Base-by-base conservation (phyloP, 169 alveolate species). In the Eimeria maxima region DNA sequence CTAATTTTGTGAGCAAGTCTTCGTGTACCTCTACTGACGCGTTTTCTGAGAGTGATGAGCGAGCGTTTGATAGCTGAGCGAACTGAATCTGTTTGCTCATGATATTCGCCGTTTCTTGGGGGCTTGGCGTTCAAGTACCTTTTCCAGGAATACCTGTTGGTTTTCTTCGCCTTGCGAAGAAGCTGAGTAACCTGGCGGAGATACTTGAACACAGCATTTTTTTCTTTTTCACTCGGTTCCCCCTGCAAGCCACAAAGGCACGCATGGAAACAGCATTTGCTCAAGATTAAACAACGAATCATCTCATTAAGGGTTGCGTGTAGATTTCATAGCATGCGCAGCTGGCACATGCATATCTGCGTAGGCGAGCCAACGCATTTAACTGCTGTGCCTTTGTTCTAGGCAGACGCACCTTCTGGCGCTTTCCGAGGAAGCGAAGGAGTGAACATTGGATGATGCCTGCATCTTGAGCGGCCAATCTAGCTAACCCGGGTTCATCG, bases 381-480 rank as follows among this genome's bases (percentile, higher is more conserved):
- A 22, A 16, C 53, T 16, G 29, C 29, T 33, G 4, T 18, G 20
- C 13, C 29, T 29, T 1, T 65, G 44, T 10, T 69, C 24, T 69
- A 11, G 20, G 78, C 14, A 22, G 78, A 45, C 88, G 13, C 38
- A 87, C 94, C 94, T 10, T 42, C 42, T 60, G 94, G 81, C 94
- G 94, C 71, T 87, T 87, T n/a, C 94, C 94, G 29, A 87, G 94
- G 65, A 87, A 87, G 94, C 94, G 94, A 42, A 87, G 94, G n/a
- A 87, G 94, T 45, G 94, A 33, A 63, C 94, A 87, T 42, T 87
- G 94, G 29, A 87, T 87, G 44, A 65, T 55, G 5, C 94, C 83
- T 0, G 94, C 94, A 65, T 87, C 94, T 14, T 42, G 83, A n/a
- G 94, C 94, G 20, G 27, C 63, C 38, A 87, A 63, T 38, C 22